Percentiles rank a stretch among this genome's conserved stretches.
These are phyloP conservation scores for Tephrocybe sp. DNA, from an alignment of 768 basidiomycete genomes.

Conservation along the genomic window DNA sequence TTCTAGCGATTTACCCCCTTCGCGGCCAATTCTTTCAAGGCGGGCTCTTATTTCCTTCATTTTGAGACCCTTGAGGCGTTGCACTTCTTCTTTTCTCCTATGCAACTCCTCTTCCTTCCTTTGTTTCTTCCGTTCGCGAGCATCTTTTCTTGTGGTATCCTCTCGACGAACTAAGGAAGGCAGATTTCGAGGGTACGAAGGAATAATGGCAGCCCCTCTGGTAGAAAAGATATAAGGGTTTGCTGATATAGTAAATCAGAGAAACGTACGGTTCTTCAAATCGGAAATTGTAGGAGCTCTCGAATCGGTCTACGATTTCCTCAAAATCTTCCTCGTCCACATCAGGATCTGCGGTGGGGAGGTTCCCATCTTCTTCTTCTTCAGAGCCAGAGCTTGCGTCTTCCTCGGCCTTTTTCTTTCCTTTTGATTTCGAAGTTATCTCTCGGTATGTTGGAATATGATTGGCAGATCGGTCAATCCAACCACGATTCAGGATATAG, in stretches of 20 bases:
- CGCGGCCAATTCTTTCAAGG: constrained; percentile 68
- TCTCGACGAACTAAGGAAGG: constrained; percentile 64
- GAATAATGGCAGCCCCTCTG: constrained; percentile 66
- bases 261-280: constrained; percentile 90
- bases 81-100: constrained; percentile 78
- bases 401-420: constrained; percentile 30
- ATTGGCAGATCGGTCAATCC: constrained; percentile 80
- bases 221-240: not conserved
- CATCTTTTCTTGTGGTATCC: constrained; percentile 80
- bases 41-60: constrained; percentile 78
- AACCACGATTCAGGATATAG: constrained; percentile 96
- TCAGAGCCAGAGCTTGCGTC: constrained; percentile 23
- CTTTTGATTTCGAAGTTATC: constrained; percentile 50
- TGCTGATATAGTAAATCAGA: constrained; percentile 13
- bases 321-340: constrained; percentile 79
- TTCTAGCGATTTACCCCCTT: constrained; percentile 60
- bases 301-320: constrained; percentile 88
- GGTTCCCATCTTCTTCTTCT: constrained; percentile 17
- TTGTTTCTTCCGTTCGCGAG: constrained; percentile 74
- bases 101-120: constrained; percentile 78
- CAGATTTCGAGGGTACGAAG: constrained; percentile 76
- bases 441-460: constrained; percentile 87
- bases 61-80: constrained; percentile 80
- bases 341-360: constrained; percentile 25
- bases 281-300: constrained; percentile 96